Percentiles rank a stretch among this genome's conserved stretches.
Evolutionary conservation across 208 protist species (phyloP).

Genomic region (Trypanosoma mega): DNA sequence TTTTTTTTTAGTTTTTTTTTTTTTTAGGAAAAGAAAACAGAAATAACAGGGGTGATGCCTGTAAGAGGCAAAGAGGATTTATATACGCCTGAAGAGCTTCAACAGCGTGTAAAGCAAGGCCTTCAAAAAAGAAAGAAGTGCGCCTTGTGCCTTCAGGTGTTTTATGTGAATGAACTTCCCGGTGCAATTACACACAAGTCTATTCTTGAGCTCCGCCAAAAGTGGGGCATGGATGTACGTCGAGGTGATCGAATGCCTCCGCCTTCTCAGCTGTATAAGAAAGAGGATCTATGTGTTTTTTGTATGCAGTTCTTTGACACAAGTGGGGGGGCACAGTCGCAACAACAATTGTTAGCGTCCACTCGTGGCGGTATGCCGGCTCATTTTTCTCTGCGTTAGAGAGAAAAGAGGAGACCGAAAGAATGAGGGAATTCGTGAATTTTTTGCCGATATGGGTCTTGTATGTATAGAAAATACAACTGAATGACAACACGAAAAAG

Average conservation of each 20-base stretch:
- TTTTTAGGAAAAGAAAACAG: neutral
- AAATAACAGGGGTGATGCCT: slow-evolving; percentile 5
- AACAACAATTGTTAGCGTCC: slow-evolving; percentile 86
- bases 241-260: slow-evolving; percentile 85
- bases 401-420: neutral
- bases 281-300: slow-evolving; percentile 91
- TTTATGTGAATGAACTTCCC: slow-evolving; percentile 90
- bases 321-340: slow-evolving; percentile 77
- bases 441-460: neutral
- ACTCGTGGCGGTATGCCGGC: slow-evolving; percentile 84
- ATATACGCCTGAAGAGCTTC: slow-evolving; percentile 58
- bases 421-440: neutral
- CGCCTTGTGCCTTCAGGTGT: slow-evolving; percentile 86
- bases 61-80: slow-evolving; percentile 31
- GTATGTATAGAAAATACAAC: neutral
- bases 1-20: slow-evolving; percentile 13
- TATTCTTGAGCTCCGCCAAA: slow-evolving; percentile 87
- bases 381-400: slow-evolving; percentile 68
- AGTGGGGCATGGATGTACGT: slow-evolving; percentile 85
- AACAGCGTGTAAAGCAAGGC: slow-evolving; percentile 84
- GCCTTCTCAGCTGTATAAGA: slow-evolving; percentile 91
- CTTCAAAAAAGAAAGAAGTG: slow-evolving; percentile 92
- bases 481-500: neutral
- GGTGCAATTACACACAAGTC: slow-evolving; percentile 93
- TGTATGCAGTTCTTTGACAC: slow-evolving; percentile 95